Base-by-base conservation (phyloP, 352 stramenopile species). In the Phytopythium delawarense region DNA sequence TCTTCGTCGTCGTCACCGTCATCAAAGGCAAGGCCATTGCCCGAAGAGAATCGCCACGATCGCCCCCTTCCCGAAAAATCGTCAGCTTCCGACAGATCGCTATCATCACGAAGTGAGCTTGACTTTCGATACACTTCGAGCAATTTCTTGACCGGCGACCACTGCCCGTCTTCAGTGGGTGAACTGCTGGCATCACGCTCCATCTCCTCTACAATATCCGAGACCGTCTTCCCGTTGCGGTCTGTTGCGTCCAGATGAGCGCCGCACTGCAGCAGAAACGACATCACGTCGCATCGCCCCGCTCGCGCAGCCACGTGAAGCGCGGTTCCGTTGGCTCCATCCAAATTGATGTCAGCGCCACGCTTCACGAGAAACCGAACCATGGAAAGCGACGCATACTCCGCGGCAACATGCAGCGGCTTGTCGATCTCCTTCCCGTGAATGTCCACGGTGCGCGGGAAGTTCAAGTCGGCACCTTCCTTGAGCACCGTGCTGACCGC, bases 361-460 rank as follows among this genome's bases (percentile, higher is more conserved):
- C 81, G 78, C 56, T 90, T 91, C n/a, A 93, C 46, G 16, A 95
- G 69, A 45, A 91, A 86, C 4, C 81, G 75, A 39, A 95, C 74
- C 84, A 95, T 92, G 25, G 62, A 64, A 13, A 95, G 66, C 7
- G 84, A 92, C 13, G 77, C 72, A 52, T 74, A 63, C 50, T 84
- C 67, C n/a, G 78, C 72, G 2, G 86, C 86, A 44, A 88, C 70
- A 51, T 88, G 74, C 1, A 95, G 65, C 12, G 84, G 81, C 50
- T 88, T 89, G 21, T 91, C 79, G 34, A 89, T 70, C 28, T 91
- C 81, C 7, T 78, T 61, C 5, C 75, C 81, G 40, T 74, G 48
- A 32, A 71, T 59, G 30, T 91, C 81, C 30, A 79, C 59, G 12
- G 78, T 70, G 16, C 61, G 65, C 4, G 80, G 69, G 28, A 79